These are phyloP conservation scores for Neodidymelliopsis sp. DNA, from an alignment of 2,329 filamentous ascomycete species.

Conservation along the genomic window DNA sequence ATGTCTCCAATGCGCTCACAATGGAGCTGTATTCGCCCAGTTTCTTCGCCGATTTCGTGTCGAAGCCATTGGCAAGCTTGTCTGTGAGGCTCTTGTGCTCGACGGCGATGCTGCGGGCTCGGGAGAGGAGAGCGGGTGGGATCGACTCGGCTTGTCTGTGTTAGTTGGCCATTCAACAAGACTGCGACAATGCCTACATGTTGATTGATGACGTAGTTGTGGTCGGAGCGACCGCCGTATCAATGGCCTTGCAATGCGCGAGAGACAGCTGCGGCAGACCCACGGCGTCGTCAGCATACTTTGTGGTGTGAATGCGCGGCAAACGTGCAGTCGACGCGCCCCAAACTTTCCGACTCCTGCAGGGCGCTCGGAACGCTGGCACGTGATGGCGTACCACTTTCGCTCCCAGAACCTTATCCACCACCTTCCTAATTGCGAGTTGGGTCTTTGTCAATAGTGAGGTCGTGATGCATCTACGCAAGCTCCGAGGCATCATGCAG, in stretches of 20 bases:
- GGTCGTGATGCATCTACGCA: background rate
- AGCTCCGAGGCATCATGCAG: slow-evolving; percentile 26
- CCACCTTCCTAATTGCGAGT: slow-evolving; percentile 22
- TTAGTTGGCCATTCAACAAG: slow-evolving; percentile 15
- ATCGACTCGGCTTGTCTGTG: slow-evolving; percentile 45
- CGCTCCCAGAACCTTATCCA: slow-evolving; percentile 4
- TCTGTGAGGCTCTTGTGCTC: slow-evolving; percentile 64
- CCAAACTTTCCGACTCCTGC: slow-evolving; percentile 29
- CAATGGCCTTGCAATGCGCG: slow-evolving; percentile 47
- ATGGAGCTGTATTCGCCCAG: slow-evolving; percentile 63
- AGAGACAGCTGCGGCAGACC: slow-evolving; percentile 58
- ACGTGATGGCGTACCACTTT: slow-evolving; percentile 32
- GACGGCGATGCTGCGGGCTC: slow-evolving; percentile 62
- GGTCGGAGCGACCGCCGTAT: too few species aligned
- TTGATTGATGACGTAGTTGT: slow-evolving; percentile 40
- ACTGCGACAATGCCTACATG: slow-evolving; percentile 21
- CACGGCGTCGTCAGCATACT: slow-evolving; percentile 48
- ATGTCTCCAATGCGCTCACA: slow-evolving; percentile 61
- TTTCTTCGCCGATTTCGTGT: slow-evolving; percentile 64
- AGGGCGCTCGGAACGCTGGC: slow-evolving; percentile 23
- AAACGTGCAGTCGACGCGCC: slow-evolving; percentile 28
- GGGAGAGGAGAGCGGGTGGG: slow-evolving; percentile 62
- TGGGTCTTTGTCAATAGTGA: background rate
- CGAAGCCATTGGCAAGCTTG: slow-evolving; percentile 62
- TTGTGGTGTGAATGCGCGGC: slow-evolving; percentile 15